A percentile compares a stretch with the other conserved stretches of the same genome.
Conservation (phyloP, 768 basidiomycete genomes). For the Suillus subaureus region DNA sequence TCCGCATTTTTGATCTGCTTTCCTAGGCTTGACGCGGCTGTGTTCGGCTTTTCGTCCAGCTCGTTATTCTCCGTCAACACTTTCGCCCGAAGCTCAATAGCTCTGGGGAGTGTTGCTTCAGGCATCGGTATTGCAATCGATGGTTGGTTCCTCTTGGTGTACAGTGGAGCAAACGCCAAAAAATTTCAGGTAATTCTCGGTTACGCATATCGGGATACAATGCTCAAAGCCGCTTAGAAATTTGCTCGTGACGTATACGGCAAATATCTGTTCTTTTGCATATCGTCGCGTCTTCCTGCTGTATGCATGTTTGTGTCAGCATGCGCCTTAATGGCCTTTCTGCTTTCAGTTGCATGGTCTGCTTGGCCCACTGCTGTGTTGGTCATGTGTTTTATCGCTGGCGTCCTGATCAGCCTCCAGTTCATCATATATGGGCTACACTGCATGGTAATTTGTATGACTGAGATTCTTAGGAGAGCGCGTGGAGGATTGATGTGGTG, state of each 20-base stretch:
- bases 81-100: conserved; percentile 53
- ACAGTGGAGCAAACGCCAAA: conserved; percentile 51
- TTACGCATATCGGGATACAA: not conserved
- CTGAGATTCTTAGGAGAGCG: conserved; percentile 8
- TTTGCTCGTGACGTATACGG: conserved; percentile 59
- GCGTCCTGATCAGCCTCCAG: conserved; percentile 62
- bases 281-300: conserved; percentile 65
- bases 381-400: conserved; percentile 57
- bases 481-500: conserved; percentile 20
- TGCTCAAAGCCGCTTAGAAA: conserved; percentile 28
- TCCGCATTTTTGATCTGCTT: conserved; percentile 7
- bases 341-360: conserved; percentile 60
- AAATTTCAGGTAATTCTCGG: conserved; percentile 55
- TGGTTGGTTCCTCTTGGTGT: conserved; percentile 67
- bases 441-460: conserved; percentile 23
- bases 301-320: conserved; percentile 61
- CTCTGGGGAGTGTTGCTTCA: conserved; percentile 58
- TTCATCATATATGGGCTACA: conserved; percentile 60
- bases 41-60: conserved; percentile 63
- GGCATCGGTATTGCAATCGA: conserved; percentile 66
- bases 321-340: conserved; percentile 59
- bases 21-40: conserved; percentile 49
- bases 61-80: conserved; percentile 52
- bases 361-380: conserved; percentile 68
- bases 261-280: conserved; percentile 68